Evolutionary conservation across 176 grass and related monocot species (phyloP), one percentile per base, ranked within the genome.

Genomic region (Elymus sibiricus): DNA sequence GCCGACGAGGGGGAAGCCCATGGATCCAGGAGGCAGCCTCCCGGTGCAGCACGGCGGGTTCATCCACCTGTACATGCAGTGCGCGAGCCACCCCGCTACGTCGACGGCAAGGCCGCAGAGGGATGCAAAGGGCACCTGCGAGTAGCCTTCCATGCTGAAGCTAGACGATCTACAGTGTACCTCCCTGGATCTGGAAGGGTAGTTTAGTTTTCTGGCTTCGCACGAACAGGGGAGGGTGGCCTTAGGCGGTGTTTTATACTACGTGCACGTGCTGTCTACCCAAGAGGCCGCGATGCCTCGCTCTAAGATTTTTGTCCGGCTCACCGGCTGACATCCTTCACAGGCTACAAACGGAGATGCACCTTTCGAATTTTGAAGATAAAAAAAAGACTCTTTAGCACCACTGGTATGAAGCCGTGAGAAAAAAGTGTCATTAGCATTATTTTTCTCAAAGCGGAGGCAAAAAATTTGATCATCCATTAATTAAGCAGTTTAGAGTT

Each of bases 1-100:
- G 2, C 86, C 86, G 46, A 88, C 31, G 17, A 89, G 38, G 40
- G 88, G 91, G 47, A 86, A 51, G n/a, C 83, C 79, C 84, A 76
- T 83, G 79, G 76, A 84, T 3, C 84, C 72, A 32, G 74, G 59
- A 64, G 75, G 80, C 22, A 92, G 91, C 44, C 34, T 66, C 31
- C 80, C 79, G n/a, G 9, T 77, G 70, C 11, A 76, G 80, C 86
- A 83, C 6, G 19, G 15, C 5, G 86, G 86, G 29, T 71, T 88
- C 19, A 12, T 78, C 86, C 86, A 83, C 26, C 25, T 83, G 80
- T 71, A 82, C 4, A 71, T 32, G 10, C 64, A 82, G 31, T 71
- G 47, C 15, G 55, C 22, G 0, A 66, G 26, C 78, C 78, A 80
- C 15, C 39, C 78, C 21, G 63, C 10, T 65, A 47, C 17, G 9